phyloP scores from a whole-genome alignment of 441 rosid genomes.

The Adansonia rubrostipa region DNA sequence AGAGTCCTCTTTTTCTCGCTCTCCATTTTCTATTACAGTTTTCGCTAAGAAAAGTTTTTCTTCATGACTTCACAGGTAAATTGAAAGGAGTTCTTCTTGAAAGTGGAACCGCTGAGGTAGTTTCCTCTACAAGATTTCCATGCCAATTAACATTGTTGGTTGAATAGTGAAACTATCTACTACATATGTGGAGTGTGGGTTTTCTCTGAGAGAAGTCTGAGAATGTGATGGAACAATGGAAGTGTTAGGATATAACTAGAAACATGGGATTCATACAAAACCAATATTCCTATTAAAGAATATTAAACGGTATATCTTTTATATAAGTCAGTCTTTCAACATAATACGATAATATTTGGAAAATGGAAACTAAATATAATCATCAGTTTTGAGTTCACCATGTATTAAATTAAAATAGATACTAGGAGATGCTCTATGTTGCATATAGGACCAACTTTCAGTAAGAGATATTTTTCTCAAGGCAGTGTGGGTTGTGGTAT shows the following conservation, averaged over 20 bases:
- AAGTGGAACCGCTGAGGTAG: conserved; percentile 94
- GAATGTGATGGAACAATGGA: background rate
- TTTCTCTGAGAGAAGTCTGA: background rate
- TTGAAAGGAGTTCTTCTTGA: conserved; percentile 91
- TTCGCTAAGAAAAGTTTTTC: conserved; percentile 8
- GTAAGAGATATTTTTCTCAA: background rate
- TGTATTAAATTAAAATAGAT: background rate
- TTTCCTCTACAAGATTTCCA: conserved; percentile 8
- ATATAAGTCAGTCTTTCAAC: background rate
- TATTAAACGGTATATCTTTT: background rate
- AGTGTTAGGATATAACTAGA: background rate
- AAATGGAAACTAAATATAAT: background rate
- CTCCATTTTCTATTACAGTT: background rate
- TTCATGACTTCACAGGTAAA: conserved; percentile 54
- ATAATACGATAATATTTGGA: background rate
- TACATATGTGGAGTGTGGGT: background rate
- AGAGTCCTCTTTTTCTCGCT: background rate
- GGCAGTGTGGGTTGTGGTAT: background rate
- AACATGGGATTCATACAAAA: background rate
- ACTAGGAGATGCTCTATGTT: background rate
- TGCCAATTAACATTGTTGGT: conserved; percentile 10
- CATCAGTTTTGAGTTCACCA: background rate
- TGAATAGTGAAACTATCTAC: background rate
- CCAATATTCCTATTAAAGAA: background rate
- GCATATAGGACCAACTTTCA: background rate